phyloP scores from a whole-genome alignment of 1,139 yeast genomes.

The Casaregolazyma lundiana region DNA sequence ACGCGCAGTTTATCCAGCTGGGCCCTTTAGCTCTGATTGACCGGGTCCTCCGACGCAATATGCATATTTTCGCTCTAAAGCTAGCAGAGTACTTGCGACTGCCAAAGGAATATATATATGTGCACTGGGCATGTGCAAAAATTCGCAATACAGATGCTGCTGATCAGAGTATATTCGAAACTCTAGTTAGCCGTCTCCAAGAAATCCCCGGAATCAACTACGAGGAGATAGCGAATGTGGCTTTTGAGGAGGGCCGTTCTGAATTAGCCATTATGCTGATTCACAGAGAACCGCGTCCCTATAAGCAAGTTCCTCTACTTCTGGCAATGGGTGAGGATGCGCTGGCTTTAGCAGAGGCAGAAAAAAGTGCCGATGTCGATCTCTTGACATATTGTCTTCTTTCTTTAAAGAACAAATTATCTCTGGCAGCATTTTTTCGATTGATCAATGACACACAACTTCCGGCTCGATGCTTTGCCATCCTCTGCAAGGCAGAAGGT shows the following conservation, averaged over 20 bases:
- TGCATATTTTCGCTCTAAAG: conserved; percentile 60
- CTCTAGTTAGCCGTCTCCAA: conserved; percentile 45
- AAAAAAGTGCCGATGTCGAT: conserved; percentile 63
- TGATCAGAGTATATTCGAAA: conserved; percentile 55
- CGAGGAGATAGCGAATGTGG: conserved; percentile 60
- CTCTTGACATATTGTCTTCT: conserved; percentile 58
- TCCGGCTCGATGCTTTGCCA: conserved; percentile 43
- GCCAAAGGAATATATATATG: conserved; percentile 55
- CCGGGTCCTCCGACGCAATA: conserved; percentile 55
- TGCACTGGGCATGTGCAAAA: conserved; percentile 79
- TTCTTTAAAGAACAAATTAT: conserved; percentile 44
- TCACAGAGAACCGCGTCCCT: conserved; percentile 62
- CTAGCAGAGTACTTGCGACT: conserved; percentile 51
- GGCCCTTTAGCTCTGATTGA: conserved; percentile 47
- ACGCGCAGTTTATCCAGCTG: conserved; percentile 42
- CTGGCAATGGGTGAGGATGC: conserved; percentile 70
- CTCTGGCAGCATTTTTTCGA: conserved; percentile 53
- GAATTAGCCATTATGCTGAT: conserved; percentile 61
- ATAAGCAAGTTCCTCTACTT: conserved; percentile 58
- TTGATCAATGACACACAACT: conserved; percentile 43
- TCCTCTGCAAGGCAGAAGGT: conserved; percentile 32
- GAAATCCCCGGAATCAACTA: conserved; percentile 46
- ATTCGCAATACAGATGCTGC: conserved; percentile 52
- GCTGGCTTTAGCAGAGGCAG: conserved; percentile 63
- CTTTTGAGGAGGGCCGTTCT: conserved; percentile 79